These are phyloP conservation scores for Calophaca sinica DNA, from an alignment of 306 rosid genomes.

Conservation along the genomic window DNA sequence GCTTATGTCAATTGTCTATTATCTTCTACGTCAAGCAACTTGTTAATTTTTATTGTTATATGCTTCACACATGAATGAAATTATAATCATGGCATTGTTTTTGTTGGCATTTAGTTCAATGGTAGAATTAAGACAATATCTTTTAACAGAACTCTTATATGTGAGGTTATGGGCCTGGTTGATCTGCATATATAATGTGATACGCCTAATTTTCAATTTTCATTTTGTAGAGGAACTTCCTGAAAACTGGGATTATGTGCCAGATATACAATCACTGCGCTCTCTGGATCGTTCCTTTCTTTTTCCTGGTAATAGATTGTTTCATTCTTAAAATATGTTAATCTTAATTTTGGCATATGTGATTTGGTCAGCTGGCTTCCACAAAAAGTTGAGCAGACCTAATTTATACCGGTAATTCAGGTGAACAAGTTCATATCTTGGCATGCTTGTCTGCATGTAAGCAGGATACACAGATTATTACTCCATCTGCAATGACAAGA, in stretches of 20 bases:
- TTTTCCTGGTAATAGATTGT: conserved; percentile 77
- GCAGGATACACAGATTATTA: conserved; percentile 76
- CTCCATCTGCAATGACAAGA: conserved; percentile 78
- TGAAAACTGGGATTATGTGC: conserved; percentile 73
- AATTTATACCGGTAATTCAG: conserved; percentile 64
- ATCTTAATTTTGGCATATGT: conserved; percentile 42
- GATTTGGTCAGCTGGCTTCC: conserved; percentile 49
- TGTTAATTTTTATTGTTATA: conserved; percentile 24
- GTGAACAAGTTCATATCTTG: conserved; percentile 91
- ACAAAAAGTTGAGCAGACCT: conserved; percentile 57
- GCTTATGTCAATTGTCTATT: conserved; percentile 13
- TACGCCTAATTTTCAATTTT: conserved; percentile 47
- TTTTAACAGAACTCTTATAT: conserved; percentile 30
- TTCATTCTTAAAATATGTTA: conserved; percentile 38
- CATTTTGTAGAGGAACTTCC: conserved; percentile 80
- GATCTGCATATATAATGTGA: conserved; percentile 29
- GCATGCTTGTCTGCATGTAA: conserved; percentile 93
- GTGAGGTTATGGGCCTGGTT: conserved; percentile 32
- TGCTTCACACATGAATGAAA: conserved; percentile 19
- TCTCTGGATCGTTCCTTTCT: conserved; percentile 83
- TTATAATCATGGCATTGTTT: conserved; percentile 26
- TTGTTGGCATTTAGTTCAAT: conserved; percentile 16
- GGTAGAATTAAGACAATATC: conserved; percentile 25
- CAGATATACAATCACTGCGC: conserved; percentile 74
- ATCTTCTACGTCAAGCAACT: conserved; percentile 9